A percentile compares a stretch with the other conserved stretches of the same genome.
Conservation (phyloP, 2,329 filamentous ascomycete genomes). For the Rachicladosporium sp. region DNA sequence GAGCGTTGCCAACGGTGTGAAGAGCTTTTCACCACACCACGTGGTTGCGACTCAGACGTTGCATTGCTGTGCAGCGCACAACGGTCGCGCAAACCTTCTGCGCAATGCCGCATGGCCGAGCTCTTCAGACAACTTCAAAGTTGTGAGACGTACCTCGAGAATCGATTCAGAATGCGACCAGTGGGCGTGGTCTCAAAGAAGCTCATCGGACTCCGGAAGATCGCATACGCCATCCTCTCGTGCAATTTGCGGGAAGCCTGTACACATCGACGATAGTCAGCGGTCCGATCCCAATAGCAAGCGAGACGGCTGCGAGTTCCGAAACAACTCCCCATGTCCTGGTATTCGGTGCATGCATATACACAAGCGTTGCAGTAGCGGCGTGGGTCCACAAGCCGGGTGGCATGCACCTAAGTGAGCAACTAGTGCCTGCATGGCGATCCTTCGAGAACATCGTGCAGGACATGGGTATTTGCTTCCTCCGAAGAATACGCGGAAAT, state of each 20-base stretch:
- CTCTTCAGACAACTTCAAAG: too few relatives aligned
- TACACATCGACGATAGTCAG: conserved; percentile 11
- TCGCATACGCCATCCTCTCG: conserved; percentile 91
- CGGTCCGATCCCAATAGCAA: too few relatives aligned
- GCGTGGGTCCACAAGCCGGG: background rate
- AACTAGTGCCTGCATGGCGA: background rate
- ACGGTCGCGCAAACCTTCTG: too few relatives aligned
- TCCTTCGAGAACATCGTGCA: too few relatives aligned
- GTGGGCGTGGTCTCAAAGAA: conserved; percentile 97
- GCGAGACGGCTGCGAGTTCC: conserved; percentile 3
- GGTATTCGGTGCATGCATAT: background rate
- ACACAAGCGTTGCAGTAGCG: too few relatives aligned
- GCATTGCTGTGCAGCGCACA: too few relatives aligned
- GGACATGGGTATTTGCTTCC: too few relatives aligned
- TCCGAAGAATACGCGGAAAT: background rate
- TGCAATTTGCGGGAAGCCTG: conserved; percentile 90
- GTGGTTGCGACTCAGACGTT: too few relatives aligned
- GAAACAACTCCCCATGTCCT: conserved; percentile 1
- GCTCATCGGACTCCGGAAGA: conserved; percentile 95
- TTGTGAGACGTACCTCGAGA: conserved; percentile 57
- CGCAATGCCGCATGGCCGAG: too few relatives aligned
- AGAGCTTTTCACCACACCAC: too few relatives aligned
- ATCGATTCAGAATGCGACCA: conserved; percentile 91
- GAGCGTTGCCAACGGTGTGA: too few relatives aligned
- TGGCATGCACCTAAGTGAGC: conserved; percentile 3